Percentiles rank a stretch among this genome's conserved stretches.
phyloP scores from a whole-genome alignment of 805 yeast species.

The Starmera quercuum region DNA sequence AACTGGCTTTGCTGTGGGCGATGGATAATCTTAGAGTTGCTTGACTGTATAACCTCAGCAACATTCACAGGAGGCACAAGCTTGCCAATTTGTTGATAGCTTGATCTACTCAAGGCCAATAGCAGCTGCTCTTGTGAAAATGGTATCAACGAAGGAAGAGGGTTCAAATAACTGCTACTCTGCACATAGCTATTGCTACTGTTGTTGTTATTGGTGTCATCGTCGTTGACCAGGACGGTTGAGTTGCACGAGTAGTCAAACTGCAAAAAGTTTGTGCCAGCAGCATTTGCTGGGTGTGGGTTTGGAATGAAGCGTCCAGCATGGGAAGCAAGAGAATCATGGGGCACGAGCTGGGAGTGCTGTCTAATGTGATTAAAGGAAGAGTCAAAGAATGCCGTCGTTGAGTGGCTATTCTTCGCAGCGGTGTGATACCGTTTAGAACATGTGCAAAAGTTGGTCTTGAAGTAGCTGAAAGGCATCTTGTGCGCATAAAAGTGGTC shows the following conservation, averaged over 20 bases:
- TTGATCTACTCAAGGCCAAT: background rate
- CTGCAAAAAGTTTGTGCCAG: slow-evolving; percentile 22
- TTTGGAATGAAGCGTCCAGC: slow-evolving; percentile 8
- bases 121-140: background rate
- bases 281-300: slow-evolving; percentile 30
- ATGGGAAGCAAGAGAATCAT: slow-evolving; percentile 13
- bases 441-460: slow-evolving; percentile 24
- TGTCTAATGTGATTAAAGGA: slow-evolving; percentile 31
- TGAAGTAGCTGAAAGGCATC: slow-evolving; percentile 35
- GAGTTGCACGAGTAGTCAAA: slow-evolving; percentile 17
- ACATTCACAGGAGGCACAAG: background rate
- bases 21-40: no score
- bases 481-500: slow-evolving; percentile 1
- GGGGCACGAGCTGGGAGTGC: slow-evolving; percentile 24
- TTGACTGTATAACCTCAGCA: background rate
- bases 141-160: background rate
- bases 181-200: slow-evolving; percentile 5
- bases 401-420: slow-evolving; percentile 23
- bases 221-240: slow-evolving; percentile 8
- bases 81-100: background rate
- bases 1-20: no score
- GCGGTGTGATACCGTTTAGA: slow-evolving; percentile 29
- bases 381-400: slow-evolving; percentile 32
- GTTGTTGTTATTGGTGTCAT: slow-evolving; percentile 7
- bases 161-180: slow-evolving; percentile 12